Base-by-base conservation (phyloP, 371 early-diverging fungal species). In the Chytridium lagenaria region DNA sequence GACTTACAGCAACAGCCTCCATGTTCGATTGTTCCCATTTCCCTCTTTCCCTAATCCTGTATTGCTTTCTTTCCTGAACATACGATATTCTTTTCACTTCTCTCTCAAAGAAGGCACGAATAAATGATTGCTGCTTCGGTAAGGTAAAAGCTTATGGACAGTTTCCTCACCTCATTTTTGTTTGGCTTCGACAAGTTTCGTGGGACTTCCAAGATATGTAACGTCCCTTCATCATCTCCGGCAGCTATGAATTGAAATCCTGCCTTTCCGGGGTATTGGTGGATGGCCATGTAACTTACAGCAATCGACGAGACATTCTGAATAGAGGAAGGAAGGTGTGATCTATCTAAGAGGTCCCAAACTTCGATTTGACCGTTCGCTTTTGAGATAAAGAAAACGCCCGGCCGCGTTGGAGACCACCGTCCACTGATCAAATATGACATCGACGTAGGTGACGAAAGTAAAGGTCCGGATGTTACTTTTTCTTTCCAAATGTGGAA, bases 151-250 rank as follows among this genome's bases (percentile, higher is more conserved):
- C 30, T 1, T 2, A 34, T 37, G 33, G 22, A 63, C 23, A 16
- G 30, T 55, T 72, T 34, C 28, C 72, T 2, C 16, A 84, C 86
- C 78, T 88, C 88, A 74, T 87, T 87, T 68, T 84, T 85, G 7
- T 74, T 51, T 12, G 83, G 79, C 69, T 77, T 79, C 7, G 76
- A 71, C 39, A 88, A 61, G 51, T 83, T 82, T 22, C 82, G 52
- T 26, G 88, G 87, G 0, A 86, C 83, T 69, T 88, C 87, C n/a
- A 88, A 72, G 59, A 88, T 83, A 55, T 87, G 88, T n/a, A 88
- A 68, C 7, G 89, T 87, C 19, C 87, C 89, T 59, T 80, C 86
- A 66, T 88, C 88, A 67, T 87, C 89, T 0, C 86, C 93, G 26
- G 95, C 90, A 1, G 87, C 87, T 0, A 93, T 90, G 72, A 85